Evolutionary conservation across 1,284 basidiomycete species (phyloP), one percentile per base, ranked within the genome.

Genomic region (Ustilago bromivora): DNA sequence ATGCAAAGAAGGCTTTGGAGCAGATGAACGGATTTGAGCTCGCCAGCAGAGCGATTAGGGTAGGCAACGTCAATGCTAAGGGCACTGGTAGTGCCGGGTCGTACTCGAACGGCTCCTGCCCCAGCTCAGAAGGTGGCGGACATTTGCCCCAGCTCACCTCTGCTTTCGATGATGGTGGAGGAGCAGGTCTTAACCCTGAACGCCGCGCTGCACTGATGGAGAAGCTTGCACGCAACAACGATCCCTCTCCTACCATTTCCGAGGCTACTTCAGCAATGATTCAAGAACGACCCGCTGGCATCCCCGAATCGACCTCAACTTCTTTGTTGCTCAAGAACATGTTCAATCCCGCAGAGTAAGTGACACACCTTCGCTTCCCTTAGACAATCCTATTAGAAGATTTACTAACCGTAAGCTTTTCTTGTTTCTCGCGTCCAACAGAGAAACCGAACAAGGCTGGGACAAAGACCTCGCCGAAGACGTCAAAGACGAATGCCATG

Each of bases 21-120:
- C 94, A 97, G 80, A 98, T 99, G 95, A 95, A 98, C 88, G 94
- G 94, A 12, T 98, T 99, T 84, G 95, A 97, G 82, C 90, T 99
- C 59, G 96, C 97, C 54, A 97, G 95, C 54, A 91, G 96, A 71
- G 92, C 92, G 64, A 85, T 85, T 61, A 57, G 79, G n/a, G 82
- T 85, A 3, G 81, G 82, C 31, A 80, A 81, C 17, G 82, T 84
- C 59, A 79, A 78, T 52, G 76, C 81, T 31, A 76, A 76, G 43
- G 81, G 81, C 46, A 34, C 57, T 2, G 76, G 68, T 13, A 55
- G 69, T n/a, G 60, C 57, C 4, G 62, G 61, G 15, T 53, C 55
- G 28, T 56, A 63, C 36, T 6, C 46, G 12, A 61, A 62, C 19
- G 70, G 70, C 11, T 34, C 63, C 15, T 32, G 40, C 19, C 51